Conservation (phyloP, 805 yeast genomes). For the Candida railenensis region DNA sequence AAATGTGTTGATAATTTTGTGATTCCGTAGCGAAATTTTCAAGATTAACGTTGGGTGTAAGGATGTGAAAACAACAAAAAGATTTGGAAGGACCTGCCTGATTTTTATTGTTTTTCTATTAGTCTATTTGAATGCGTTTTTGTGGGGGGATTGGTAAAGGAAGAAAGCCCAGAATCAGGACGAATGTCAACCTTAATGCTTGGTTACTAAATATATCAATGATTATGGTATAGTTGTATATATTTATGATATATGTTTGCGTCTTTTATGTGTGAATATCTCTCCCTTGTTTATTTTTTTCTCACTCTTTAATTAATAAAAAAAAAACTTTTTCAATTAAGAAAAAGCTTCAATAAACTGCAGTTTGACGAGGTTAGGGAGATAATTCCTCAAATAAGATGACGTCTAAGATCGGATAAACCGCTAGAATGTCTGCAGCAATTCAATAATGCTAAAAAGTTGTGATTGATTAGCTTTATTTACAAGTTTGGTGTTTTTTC, state of each 20-base stretch:
- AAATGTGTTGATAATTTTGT: not conserved
- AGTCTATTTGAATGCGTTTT: not conserved
- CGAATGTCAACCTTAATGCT: not conserved
- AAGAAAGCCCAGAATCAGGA: not conserved
- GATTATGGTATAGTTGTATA: too few species aligned
- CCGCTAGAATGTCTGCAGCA: not conserved
- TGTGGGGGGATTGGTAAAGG: not conserved
- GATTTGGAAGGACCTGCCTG: constrained; percentile 15
- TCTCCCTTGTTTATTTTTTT: constrained; percentile 1
- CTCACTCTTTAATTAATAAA: not conserved
- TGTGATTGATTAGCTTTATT: not conserved
- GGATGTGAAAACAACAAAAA: constrained; percentile 22
- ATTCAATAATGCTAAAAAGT: not conserved
- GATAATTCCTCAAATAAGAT: not conserved
- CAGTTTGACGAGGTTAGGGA: not conserved
- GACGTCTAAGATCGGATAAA: constrained; percentile 1
- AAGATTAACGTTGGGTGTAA: constrained; percentile 23
- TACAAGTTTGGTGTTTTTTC: constrained; percentile 3
- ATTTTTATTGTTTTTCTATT: not conserved
- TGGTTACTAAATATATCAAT: not conserved
- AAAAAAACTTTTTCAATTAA: not conserved
- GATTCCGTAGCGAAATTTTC: not conserved
- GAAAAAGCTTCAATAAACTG: not conserved
- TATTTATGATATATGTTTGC: not conserved
- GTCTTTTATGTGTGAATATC: not conserved